Evolutionary conservation across 2,329 filamentous ascomycete genomes (phyloP), one percentile per base, ranked within the genome.

Genomic region (Albophoma yamanashiensis): DNA sequence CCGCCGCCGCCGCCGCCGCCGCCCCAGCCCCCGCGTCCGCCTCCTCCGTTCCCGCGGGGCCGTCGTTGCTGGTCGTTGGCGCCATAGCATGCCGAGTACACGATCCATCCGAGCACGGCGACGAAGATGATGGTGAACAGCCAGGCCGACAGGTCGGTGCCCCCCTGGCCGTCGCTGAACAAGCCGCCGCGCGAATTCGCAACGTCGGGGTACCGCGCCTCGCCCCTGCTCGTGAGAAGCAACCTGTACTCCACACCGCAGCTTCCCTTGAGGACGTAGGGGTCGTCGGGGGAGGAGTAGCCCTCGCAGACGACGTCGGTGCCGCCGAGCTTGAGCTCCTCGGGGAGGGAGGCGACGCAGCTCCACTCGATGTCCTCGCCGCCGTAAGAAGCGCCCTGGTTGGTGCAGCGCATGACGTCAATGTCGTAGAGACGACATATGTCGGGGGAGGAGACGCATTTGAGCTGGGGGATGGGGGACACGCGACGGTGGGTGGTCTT

Each of bases 251-350:
- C 91, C 31, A 96, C 92, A 17, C 89, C 94, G 74, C 93, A 97
- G 72, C 89, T 94, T 27, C 94, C 94, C 68, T 89, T 92, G 59
- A 97, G 76, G n/a, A 97, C 83, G 72, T 91, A 95, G 0, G 85
- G 85, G 71, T 97, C 94, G 55, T 93, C 84, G 0, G 87, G 75
- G 17, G 78, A 80, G 61, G 83, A 78, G 75, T 96, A 97, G 14
- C 94, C 93, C 70, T 99, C 93, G 73, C 94, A 99, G 14, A 92
- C 79, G 59, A 97, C 93, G 63, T 97, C 92, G 14, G 93, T 97
- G 62, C 83, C 82, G 60, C 91, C 92, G 36, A 97, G 84, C 73
- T 82, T 83, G 63, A 88, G 79, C 68, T 86, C 82, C 27, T 79
- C 75, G 0, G 86, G 85, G 20, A 88, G 72, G 2, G 75, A 73